phyloP scores from a whole-genome alignment of 805 yeast species.

The Saccharomycopsis sp. region DNA sequence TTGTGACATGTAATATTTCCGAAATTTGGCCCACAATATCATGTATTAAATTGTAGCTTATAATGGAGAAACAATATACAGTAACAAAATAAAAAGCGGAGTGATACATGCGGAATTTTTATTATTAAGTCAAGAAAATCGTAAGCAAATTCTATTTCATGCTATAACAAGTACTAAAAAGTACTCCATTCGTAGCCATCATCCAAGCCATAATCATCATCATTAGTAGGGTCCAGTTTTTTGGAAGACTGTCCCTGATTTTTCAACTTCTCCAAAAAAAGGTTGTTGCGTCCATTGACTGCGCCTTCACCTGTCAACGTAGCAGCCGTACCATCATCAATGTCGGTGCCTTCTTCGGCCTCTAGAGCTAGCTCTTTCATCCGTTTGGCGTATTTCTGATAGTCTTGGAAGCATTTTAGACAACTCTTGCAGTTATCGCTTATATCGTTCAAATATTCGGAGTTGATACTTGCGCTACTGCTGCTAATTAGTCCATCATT shows the following conservation, averaged over 20 bases:
- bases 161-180: conserved; percentile 9
- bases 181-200: conserved; percentile 20
- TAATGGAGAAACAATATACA: too few species aligned
- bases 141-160: neutral
- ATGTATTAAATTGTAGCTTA: too few species aligned
- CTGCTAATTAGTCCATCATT: neutral
- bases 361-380: neutral
- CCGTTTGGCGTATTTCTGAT: neutral
- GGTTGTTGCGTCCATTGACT: neutral
- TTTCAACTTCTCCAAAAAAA: conserved; percentile 2
- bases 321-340: neutral
- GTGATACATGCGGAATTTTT: neutral
- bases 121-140: neutral
- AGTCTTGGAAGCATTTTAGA: neutral
- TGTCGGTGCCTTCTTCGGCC: neutral
- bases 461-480: neutral
- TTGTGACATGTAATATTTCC: too few species aligned
- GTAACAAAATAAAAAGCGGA: neutral
- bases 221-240: neutral
- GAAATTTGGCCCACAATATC: too few species aligned
- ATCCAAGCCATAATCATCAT: conserved; percentile 12
- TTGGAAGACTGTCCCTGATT: neutral
- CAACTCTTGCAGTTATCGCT: neutral
- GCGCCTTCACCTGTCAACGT: neutral
- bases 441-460: neutral